Conservation (phyloP, 2,329 filamentous ascomycete species). For the Chaetomium strumarium region DNA sequence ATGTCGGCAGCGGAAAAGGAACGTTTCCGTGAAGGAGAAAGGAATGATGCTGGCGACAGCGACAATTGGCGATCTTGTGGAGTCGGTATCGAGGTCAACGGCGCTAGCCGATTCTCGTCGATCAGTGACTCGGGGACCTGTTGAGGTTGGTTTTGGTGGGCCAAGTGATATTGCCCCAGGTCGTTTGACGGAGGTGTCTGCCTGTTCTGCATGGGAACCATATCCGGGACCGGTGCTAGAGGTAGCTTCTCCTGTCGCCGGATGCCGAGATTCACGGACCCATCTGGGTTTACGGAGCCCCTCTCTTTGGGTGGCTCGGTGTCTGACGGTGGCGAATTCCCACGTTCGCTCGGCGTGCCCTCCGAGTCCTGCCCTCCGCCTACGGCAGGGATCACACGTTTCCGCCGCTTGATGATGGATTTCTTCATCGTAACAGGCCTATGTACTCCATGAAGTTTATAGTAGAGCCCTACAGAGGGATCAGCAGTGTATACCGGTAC, state of each 20-base stretch:
- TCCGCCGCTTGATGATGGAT: conserved; percentile 89
- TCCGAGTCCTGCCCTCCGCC: conserved; percentile 40
- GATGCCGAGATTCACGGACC: conserved; percentile 57
- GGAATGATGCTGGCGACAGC: conserved; percentile 54
- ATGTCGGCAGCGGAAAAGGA: conserved; percentile 59
- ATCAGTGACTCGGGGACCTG: conserved; percentile 39
- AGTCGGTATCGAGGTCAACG: conserved; percentile 43
- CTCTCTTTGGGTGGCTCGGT: conserved; percentile 37
- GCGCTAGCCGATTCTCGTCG: conserved; percentile 55
- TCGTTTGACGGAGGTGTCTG: conserved; percentile 40
- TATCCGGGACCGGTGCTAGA: conserved; percentile 43
- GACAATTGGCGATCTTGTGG: conserved; percentile 49
- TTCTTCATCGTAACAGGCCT: conserved; percentile 99
- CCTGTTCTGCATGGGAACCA: conserved; percentile 38
- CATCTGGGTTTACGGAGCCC: conserved; percentile 56
- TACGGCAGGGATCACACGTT: conserved; percentile 82
- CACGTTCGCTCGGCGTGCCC: conserved; percentile 42
- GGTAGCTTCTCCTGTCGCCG: conserved; percentile 43
- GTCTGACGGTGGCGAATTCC: conserved; percentile 36
- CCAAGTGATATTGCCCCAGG: conserved; percentile 48
- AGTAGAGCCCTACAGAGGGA: conserved; percentile 67
- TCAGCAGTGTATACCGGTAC: conserved; percentile 24
- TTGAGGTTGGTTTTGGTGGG: conserved; percentile 35
- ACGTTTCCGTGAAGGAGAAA: conserved; percentile 57
- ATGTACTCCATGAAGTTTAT: conserved; percentile 91